Evolutionary conservation across 441 rosid genomes (phyloP).

Genomic region (Croton setiger): DNA sequence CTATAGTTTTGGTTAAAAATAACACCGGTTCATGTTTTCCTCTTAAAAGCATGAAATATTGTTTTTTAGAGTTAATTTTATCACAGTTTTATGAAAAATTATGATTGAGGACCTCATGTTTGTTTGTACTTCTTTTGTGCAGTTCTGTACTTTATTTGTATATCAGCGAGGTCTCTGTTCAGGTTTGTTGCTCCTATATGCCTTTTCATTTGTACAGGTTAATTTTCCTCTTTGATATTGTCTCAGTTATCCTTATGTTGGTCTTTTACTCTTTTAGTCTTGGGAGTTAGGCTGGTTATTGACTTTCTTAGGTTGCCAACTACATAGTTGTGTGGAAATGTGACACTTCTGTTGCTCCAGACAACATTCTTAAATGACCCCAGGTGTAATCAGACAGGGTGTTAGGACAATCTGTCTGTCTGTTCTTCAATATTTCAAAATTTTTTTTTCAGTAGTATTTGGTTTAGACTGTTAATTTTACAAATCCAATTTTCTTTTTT

Average conservation of each 20-base stretch:
- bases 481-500: background rate
- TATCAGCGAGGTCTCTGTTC: constrained; percentile 68
- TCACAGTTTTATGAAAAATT: background rate
- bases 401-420: background rate
- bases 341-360: background rate
- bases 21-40: background rate
- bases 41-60: background rate
- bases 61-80: background rate
- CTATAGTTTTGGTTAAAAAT: background rate
- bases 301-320: constrained; percentile 8
- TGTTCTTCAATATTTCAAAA: background rate
- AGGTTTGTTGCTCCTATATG: constrained; percentile 52
- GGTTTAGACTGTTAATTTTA: background rate
- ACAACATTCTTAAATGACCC: background rate
- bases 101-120: constrained; percentile 24
- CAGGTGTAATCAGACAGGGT: background rate
- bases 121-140: constrained; percentile 34
- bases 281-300: constrained; percentile 10
- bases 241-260: background rate
- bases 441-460: background rate
- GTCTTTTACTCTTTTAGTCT: background rate
- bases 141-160: constrained; percentile 75
- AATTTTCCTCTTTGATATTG: background rate
- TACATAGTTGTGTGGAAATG: background rate
- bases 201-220: constrained; percentile 11